Percentiles rank a stretch among this genome's conserved stretches.
These are phyloP conservation scores for Gastrolobium bilobum DNA, from an alignment of 306 rosid genomes.

Conservation along the genomic window DNA sequence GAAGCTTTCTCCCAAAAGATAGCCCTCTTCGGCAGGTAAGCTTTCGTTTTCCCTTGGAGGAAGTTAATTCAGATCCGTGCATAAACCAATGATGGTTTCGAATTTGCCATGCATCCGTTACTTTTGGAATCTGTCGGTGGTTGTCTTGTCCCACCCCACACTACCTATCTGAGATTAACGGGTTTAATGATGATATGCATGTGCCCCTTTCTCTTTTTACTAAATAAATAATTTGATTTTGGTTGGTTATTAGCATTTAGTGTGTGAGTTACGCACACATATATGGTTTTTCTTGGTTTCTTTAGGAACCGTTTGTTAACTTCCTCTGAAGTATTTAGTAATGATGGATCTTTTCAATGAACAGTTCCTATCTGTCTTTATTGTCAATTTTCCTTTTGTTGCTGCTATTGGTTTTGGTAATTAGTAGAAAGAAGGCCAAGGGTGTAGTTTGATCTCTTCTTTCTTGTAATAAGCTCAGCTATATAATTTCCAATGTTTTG, in stretches of 20 bases:
- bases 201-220: neutral
- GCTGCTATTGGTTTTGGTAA: neutral
- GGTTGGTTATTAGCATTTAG: constrained; percentile 22
- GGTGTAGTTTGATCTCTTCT: constrained; percentile 11
- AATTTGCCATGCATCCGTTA: constrained; percentile 3
- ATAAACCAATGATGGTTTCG: neutral
- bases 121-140: constrained; percentile 43
- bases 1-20: constrained; percentile 91
- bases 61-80: constrained; percentile 26
- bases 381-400: neutral
- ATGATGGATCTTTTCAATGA: constrained; percentile 15
- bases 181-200: neutral
- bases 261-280: neutral
- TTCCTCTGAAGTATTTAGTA: neutral
- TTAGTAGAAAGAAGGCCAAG: neutral
- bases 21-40: constrained; percentile 88
- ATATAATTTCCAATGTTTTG: constrained; percentile 28
- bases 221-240: neutral
- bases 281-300: neutral
- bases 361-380: neutral
- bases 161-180: neutral
- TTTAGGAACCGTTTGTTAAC: neutral
- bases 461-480: constrained; percentile 34
- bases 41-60: constrained; percentile 5
- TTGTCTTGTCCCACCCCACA: neutral